A percentile compares a stretch with the other conserved stretches of the same genome.
These are phyloP conservation scores for Gossypium lobatum DNA, from an alignment of 441 rosid genomes.

Conservation along the genomic window DNA sequence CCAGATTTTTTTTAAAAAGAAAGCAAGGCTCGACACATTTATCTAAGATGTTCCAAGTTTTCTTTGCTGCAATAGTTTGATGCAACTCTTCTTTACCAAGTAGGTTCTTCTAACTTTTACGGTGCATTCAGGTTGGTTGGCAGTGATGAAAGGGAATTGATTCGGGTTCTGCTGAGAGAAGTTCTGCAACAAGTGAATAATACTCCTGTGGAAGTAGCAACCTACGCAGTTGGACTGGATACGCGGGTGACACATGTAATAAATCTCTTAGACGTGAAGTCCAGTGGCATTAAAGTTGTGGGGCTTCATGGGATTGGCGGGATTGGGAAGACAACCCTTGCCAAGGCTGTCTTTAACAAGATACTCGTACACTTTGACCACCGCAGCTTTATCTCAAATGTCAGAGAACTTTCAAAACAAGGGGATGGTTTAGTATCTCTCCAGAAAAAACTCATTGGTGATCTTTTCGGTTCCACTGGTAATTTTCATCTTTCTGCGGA, in stretches of 20 bases:
- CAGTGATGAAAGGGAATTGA: constrained; percentile 28
- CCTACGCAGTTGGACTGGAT: constrained; percentile 47
- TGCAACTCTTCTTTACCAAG: neutral
- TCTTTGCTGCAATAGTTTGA: neutral
- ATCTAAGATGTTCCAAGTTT: neutral
- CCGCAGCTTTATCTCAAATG: constrained; percentile 36
- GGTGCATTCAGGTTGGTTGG: neutral
- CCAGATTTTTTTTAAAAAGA: too few relatives aligned
- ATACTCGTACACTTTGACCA: constrained; percentile 22
- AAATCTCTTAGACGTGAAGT: constrained; percentile 23
- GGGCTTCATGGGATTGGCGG: constrained; percentile 64
- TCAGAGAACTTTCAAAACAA: constrained; percentile 34
- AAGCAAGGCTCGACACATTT: neutral
- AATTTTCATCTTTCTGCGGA: neutral
- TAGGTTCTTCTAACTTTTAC: neutral
- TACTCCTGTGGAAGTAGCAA: constrained; percentile 22
- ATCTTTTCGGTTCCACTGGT: constrained; percentile 15
- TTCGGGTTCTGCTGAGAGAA: constrained; percentile 31
- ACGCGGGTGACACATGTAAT: constrained; percentile 27
- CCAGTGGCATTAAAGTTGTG: constrained; percentile 23
- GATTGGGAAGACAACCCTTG: constrained; percentile 60
- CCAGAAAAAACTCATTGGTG: constrained; percentile 25
- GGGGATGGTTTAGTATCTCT: constrained; percentile 31
- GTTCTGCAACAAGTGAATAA: constrained; percentile 41
- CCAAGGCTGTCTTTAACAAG: constrained; percentile 44